phyloP scores from a whole-genome alignment of 1,139 yeast species.

The Lizanozyma gosingica region DNA sequence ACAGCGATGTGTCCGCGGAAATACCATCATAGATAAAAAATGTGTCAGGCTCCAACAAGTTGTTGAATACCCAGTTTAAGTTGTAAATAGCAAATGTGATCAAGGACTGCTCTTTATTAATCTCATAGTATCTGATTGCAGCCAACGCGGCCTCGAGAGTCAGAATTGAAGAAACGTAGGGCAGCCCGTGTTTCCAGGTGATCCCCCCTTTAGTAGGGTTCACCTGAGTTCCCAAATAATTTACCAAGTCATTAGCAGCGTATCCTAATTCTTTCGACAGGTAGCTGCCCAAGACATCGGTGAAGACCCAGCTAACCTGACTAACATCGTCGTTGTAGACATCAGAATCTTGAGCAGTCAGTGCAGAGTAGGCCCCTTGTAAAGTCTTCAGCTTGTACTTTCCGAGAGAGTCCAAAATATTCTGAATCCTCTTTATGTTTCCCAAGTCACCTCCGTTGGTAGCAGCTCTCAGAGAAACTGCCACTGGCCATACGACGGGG shows the following conservation, averaged over 20 bases:
- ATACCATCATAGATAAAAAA: constrained; percentile 25
- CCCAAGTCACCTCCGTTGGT: constrained; percentile 2
- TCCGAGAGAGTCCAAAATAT: constrained; percentile 3
- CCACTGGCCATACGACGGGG: constrained; percentile 8
- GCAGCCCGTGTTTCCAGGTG: neutral
- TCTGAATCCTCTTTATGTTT: constrained; percentile 1
- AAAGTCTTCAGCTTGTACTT: constrained; percentile 6
- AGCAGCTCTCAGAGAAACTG: constrained; percentile 9
- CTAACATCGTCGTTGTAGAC: constrained; percentile 29
- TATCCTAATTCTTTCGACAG: constrained; percentile 10
- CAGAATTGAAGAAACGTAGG: constrained; percentile 27
- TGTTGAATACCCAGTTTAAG: constrained; percentile 17
- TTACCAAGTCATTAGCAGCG: constrained; percentile 12
- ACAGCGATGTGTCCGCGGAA: constrained; percentile 11
- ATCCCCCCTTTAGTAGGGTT: constrained; percentile 4
- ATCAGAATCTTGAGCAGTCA: constrained; percentile 20
- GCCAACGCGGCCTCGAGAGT: constrained; percentile 27
- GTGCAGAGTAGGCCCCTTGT: constrained; percentile 22
- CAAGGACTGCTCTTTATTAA: constrained; percentile 11
- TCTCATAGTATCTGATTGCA: constrained; percentile 18
- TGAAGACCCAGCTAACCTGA: constrained; percentile 25
- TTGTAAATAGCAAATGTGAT: constrained; percentile 17
- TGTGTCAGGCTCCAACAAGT: constrained; percentile 21
- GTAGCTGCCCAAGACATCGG: constrained; percentile 11
- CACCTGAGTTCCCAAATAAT: constrained; percentile 12